Evolutionary conservation across 495 filamentous ascomycete species (phyloP).

Genomic region (Trichoderma virens): DNA sequence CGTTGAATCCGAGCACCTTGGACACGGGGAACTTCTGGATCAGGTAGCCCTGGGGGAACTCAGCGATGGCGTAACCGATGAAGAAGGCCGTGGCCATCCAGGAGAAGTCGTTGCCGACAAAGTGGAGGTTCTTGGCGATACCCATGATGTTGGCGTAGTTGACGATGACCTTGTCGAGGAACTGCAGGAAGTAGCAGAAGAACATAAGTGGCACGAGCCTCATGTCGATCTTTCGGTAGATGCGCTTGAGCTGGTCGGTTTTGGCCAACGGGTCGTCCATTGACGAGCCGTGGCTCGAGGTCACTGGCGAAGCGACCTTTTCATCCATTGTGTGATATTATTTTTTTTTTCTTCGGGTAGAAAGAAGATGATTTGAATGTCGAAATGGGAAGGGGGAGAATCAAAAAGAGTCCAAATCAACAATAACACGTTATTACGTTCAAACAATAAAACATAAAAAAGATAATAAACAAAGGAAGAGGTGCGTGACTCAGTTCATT

Average conservation of each 20-base stretch:
- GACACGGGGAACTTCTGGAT: slow-evolving; percentile 43
- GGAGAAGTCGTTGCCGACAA: slow-evolving; percentile 47
- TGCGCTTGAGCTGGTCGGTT: not conserved
- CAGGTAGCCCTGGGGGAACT: slow-evolving; percentile 48
- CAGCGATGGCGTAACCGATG: slow-evolving; percentile 47
- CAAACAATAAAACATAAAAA: not conserved
- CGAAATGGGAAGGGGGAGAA: not conserved
- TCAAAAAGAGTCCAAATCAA: not conserved
- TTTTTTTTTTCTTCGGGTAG: not conserved
- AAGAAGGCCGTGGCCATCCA: slow-evolving; percentile 49
- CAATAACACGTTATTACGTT: not conserved
- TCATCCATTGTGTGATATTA: not conserved
- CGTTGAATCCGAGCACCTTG: slow-evolving; percentile 54
- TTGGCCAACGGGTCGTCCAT: not conserved
- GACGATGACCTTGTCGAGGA: slow-evolving; percentile 49
- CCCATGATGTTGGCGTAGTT: slow-evolving; percentile 57
- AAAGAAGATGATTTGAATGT: not conserved
- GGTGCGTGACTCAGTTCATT: not conserved
- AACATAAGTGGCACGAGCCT: slow-evolving; percentile 38
- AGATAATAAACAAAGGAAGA: not conserved
- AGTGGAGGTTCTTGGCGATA: slow-evolving; percentile 37
- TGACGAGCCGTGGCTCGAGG: slow-evolving; percentile 1
- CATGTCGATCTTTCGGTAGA: slow-evolving; percentile 13
- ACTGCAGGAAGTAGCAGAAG: slow-evolving; percentile 47
- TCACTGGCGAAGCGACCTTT: not conserved